These are phyloP conservation scores for Cucurbitaria berberidis DNA, from an alignment of 2,329 filamentous ascomycete genomes.

Conservation along the genomic window DNA sequence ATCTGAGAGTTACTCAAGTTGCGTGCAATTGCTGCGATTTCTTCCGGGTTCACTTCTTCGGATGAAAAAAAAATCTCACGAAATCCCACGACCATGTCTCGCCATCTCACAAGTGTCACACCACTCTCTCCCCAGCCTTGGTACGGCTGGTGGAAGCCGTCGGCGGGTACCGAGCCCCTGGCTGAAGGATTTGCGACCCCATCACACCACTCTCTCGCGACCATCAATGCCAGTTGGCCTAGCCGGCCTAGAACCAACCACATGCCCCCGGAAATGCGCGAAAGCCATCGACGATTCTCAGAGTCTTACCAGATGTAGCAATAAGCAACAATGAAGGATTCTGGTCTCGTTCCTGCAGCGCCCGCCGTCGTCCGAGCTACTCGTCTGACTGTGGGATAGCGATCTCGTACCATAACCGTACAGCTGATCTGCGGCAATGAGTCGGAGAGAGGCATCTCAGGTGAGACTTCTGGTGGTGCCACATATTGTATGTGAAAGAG, in stretches of 20 bases:
- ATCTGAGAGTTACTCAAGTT: neutral
- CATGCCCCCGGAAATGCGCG: constrained; percentile 8
- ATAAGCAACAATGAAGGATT: neutral
- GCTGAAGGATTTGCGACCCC: constrained; percentile 6
- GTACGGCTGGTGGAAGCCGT: constrained; percentile 15
- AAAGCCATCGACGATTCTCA: neutral
- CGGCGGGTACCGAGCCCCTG: constrained; percentile 24
- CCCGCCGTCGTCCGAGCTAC: neutral
- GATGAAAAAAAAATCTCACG: neutral
- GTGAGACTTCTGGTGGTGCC: constrained; percentile 26
- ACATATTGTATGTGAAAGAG: constrained; percentile 2
- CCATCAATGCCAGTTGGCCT: neutral
- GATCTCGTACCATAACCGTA: constrained; percentile 11
- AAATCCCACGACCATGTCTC: neutral
- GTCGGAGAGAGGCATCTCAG: constrained; percentile 14
- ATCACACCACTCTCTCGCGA: constrained; percentile 38
- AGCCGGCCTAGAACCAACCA: constrained; percentile 8
- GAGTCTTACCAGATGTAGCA: neutral
- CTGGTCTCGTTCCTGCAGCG: constrained; percentile 1
- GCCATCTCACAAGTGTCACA: neutral
- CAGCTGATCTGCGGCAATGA: constrained; percentile 1
- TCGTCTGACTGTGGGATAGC: neutral
- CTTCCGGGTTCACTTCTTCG: neutral
- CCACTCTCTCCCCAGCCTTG: neutral
- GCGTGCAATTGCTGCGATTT: neutral